Evolutionary conservation across 768 basidiomycete species (phyloP).

Genomic region (Amanita jacksonii): DNA sequence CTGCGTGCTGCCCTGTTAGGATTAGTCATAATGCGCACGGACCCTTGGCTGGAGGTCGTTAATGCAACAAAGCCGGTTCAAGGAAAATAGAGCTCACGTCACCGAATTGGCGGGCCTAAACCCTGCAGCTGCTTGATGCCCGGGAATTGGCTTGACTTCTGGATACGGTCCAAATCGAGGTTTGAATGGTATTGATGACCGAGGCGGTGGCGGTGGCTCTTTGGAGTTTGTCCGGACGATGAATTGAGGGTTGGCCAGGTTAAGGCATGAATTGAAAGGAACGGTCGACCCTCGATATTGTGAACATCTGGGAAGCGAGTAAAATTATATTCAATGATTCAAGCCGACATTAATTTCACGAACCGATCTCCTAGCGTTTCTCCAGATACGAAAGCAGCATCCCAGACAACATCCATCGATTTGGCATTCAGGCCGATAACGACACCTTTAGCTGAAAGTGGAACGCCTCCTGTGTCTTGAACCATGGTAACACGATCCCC

Average conservation of each 20-base stretch:
- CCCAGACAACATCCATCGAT: constrained; percentile 94
- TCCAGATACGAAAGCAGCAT: constrained; percentile 91
- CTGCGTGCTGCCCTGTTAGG: constrained; percentile 46
- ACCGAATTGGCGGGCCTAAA: constrained; percentile 47
- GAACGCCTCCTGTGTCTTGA: constrained; percentile 88
- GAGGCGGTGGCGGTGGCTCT: constrained; percentile 34
- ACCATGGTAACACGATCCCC: constrained; percentile 97
- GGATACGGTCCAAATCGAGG: constrained; percentile 63
- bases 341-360: constrained; percentile 6
- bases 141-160: constrained; percentile 41
- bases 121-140: constrained; percentile 47
- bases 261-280: constrained; percentile 81
- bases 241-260: constrained; percentile 81
- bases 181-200: constrained; percentile 44
- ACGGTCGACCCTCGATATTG: constrained; percentile 88
- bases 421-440: constrained; percentile 83
- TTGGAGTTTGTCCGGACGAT: constrained; percentile 63
- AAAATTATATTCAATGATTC: not conserved
- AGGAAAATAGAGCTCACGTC: constrained; percentile 20
- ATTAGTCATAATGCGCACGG: constrained; percentile 69
- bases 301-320: constrained; percentile 56
- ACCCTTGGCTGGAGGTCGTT: constrained; percentile 14
- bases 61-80: constrained; percentile 4
- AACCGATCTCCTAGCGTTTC: constrained; percentile 78
- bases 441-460: constrained; percentile 85